phyloP scores from a whole-genome alignment of 768 basidiomycete genomes.

The Dendrothele bispora region DNA sequence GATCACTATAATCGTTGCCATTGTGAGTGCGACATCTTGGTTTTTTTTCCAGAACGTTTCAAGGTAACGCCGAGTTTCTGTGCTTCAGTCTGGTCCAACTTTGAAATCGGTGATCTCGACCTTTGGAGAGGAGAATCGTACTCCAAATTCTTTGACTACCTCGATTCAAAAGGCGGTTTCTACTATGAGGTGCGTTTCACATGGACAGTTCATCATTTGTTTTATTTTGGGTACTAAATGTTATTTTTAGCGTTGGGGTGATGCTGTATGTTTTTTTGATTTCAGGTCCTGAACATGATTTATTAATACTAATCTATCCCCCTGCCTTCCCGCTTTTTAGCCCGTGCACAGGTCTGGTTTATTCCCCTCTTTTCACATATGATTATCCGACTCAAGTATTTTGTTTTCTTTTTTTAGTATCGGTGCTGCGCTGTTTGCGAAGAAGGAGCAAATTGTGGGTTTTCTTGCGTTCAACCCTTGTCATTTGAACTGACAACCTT shows the following conservation, averaged over 20 bases:
- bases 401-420: constrained; percentile 88
- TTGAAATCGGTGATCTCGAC: constrained; percentile 85
- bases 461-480: neutral
- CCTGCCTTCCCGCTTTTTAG: neutral
- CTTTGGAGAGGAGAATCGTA: constrained; percentile 87
- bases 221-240: constrained; percentile 7
- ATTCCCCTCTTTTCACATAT: neutral
- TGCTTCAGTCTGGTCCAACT: constrained; percentile 85
- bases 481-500: constrained; percentile 1
- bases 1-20: constrained; percentile 75
- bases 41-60: too few species aligned
- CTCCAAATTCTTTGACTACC: constrained; percentile 76
- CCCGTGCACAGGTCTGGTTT: constrained; percentile 20
- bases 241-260: constrained; percentile 76
- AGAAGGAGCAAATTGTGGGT: constrained; percentile 75
- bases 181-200: constrained; percentile 70
- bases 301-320: neutral
- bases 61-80: neutral
- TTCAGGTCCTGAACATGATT: too few species aligned
- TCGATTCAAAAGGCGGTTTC: constrained; percentile 82
- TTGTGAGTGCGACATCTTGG: constrained; percentile 56
- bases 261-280: constrained; percentile 50
- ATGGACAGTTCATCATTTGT: neutral
- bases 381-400: too few species aligned
- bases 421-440: constrained; percentile 85